These are phyloP conservation scores for Ogataea nitratoaversa DNA, from an alignment of 805 yeast genomes.

Conservation along the genomic window DNA sequence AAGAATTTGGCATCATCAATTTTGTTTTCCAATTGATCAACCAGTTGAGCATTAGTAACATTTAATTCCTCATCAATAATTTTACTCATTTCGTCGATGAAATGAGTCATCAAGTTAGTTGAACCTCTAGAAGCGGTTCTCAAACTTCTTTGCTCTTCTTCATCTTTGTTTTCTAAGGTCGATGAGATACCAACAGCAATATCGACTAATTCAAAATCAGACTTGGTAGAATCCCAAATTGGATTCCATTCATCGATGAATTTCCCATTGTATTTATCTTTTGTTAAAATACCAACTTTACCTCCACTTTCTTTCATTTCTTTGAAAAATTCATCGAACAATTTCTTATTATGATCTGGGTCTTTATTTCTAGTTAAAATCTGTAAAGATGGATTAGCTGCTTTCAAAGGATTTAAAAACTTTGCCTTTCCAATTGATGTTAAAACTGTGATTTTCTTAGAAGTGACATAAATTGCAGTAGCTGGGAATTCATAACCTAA, in stretches of 20 bases:
- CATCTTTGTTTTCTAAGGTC: conserved; percentile 72
- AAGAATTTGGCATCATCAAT: conserved; percentile 77
- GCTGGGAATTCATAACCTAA: conserved; percentile 96
- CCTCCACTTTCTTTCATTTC: conserved; percentile 38
- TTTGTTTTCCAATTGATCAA: conserved; percentile 74
- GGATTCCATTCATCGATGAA: conserved; percentile 78
- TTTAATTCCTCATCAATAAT: conserved; percentile 83
- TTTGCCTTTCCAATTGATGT: conserved; percentile 85
- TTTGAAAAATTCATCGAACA: conserved; percentile 55
- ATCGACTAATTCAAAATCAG: conserved; percentile 45
- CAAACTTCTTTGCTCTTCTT: conserved; percentile 62
- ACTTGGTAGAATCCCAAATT: conserved; percentile 31
- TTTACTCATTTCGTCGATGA: conserved; percentile 83
- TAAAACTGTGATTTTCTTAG: conserved; percentile 55
- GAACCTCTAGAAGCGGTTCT: conserved; percentile 74
- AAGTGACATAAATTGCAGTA: conserved; percentile 65
- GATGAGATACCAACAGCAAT: conserved; percentile 49
- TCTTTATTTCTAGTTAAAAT: conserved; percentile 82
- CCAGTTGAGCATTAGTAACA: conserved; percentile 65
- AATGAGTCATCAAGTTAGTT: conserved; percentile 70
- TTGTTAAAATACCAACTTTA: conserved; percentile 62
- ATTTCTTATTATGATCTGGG: conserved; percentile 62
- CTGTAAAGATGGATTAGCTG: conserved; percentile 37
- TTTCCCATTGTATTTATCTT: conserved; percentile 79
- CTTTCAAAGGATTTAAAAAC: conserved; percentile 58